A percentile compares a stretch with the other conserved stretches of the same genome.
Evolutionary conservation across 164 flowering plant species (phyloP).

Genomic region (Vitis rupestris): DNA sequence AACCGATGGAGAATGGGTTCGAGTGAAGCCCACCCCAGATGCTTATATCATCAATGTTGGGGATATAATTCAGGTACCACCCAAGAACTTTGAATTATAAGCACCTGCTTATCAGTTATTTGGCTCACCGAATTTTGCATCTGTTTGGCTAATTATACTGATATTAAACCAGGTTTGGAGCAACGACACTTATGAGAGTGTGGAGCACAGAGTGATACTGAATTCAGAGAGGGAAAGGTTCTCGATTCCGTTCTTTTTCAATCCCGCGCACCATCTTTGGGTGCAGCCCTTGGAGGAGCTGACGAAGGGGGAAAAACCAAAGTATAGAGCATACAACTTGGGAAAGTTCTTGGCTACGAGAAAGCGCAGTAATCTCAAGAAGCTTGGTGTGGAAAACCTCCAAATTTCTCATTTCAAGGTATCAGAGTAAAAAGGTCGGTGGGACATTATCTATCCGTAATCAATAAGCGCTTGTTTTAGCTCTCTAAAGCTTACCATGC

Average conservation of each 20-base stretch:
- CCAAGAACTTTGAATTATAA: not conserved
- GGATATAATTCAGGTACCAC: conserved; percentile 36
- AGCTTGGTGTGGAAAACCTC: conserved; percentile 22
- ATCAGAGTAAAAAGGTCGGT: not conserved
- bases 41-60: conserved; percentile 39
- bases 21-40: conserved; percentile 29
- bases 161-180: conserved; percentile 15
- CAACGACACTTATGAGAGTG: conserved; percentile 20
- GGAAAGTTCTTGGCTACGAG: conserved; percentile 16
- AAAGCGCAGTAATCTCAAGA: conserved; percentile 16
- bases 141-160: too few species aligned
- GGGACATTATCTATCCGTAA: not conserved
- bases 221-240: conserved; percentile 16
- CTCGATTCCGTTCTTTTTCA: conserved; percentile 19
- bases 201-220: conserved; percentile 23
- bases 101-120: not conserved
- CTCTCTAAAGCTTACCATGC: too few species aligned
- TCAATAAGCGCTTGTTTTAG: too few species aligned
- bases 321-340: conserved; percentile 14
- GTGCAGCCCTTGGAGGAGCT: conserved; percentile 17
- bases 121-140: too few species aligned
- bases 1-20: conserved; percentile 34
- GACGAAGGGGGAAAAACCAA: not conserved
- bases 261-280: conserved; percentile 11
- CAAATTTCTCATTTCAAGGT: conserved; percentile 16